Evolutionary conservation across 1,284 basidiomycete genomes (phyloP).

Genomic region (Volvariella volvacea): DNA sequence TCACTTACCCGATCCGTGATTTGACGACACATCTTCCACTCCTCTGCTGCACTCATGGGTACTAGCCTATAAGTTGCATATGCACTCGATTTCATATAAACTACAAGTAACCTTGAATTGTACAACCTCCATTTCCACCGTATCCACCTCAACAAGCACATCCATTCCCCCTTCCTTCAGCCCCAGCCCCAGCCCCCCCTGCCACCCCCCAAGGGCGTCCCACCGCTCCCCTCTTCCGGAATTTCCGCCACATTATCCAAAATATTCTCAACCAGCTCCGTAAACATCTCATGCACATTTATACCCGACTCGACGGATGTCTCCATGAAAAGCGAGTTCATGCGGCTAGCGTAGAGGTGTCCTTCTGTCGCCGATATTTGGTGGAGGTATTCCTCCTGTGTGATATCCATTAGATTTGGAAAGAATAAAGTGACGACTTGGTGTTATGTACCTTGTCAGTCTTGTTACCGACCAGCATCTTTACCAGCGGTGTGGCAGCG

Average conservation of each 20-base stretch:
- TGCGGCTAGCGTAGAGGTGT: conserved; percentile 72
- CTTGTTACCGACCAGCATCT: conserved; percentile 96
- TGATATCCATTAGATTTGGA: background rate
- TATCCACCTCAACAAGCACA: too few relatives aligned
- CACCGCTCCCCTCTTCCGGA: conserved; percentile 30
- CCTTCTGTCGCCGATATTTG: conserved; percentile 82
- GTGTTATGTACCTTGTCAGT: conserved; percentile 71
- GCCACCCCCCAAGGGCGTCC: conserved; percentile 38
- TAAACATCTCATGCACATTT: conserved; percentile 77
- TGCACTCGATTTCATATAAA: too few relatives aligned
- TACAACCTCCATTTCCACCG: too few relatives aligned
- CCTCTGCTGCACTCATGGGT: too few relatives aligned
- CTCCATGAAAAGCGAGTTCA: conserved; percentile 84
- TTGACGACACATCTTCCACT: too few relatives aligned
- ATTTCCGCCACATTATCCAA: conserved; percentile 39
- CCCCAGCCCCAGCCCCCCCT: conserved; percentile 28
- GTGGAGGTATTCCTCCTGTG: conserved; percentile 79
- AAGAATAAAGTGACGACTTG: background rate
- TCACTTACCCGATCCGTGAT: too few relatives aligned
- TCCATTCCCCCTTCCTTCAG: conserved; percentile 9
- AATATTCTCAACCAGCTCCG: conserved; percentile 71
- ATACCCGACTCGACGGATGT: conserved; percentile 83
- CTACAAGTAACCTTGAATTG: too few relatives aligned
- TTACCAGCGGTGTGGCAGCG: conserved; percentile 81
- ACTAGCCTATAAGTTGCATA: too few relatives aligned